Conservation (phyloP, 164 flowering plant genomes). For the Taxillus chinensis region DNA sequence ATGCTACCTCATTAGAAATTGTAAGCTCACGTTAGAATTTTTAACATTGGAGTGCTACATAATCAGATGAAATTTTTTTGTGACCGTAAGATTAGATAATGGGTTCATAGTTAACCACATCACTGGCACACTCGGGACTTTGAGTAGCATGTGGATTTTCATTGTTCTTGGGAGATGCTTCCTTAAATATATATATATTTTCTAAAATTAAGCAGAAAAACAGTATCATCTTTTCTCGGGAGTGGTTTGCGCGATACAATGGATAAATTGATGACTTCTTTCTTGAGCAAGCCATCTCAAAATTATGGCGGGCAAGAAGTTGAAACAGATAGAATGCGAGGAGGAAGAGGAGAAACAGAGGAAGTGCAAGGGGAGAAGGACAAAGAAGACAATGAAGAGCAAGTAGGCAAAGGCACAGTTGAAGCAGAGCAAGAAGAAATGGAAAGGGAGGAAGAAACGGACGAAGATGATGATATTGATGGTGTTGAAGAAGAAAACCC, state of each 20-base stretch:
- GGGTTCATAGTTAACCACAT: background rate
- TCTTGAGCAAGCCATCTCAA: background rate
- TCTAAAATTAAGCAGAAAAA: conserved; percentile 37
- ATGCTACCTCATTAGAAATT: background rate
- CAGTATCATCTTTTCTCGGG: conserved; percentile 56
- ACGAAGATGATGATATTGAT: conserved; percentile 11
- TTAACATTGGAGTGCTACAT: background rate
- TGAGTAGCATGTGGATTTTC: background rate
- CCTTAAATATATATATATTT: background rate
- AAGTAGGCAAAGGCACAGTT: too few species aligned
- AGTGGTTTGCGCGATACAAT: conserved; percentile 58
- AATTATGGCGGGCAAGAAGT: conserved; percentile 8
- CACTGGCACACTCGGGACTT: too few species aligned
- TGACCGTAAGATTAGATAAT: background rate
- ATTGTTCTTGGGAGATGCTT: background rate
- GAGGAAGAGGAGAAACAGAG: background rate
- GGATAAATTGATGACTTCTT: conserved; percentile 30
- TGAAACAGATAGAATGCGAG: conserved; percentile 6
- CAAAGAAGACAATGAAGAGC: too few species aligned
- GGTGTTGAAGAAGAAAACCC: conserved; percentile 22
- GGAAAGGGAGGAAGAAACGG: background rate
- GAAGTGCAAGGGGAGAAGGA: too few species aligned
- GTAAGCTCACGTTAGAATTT: background rate
- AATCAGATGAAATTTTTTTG: background rate
- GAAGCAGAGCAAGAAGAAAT: too few species aligned